Percentiles rank a stretch among this genome's conserved stretches.
These are phyloP conservation scores for Daldinia sp. DNA, from an alignment of 2,329 filamentous ascomycete genomes.

Conservation along the genomic window DNA sequence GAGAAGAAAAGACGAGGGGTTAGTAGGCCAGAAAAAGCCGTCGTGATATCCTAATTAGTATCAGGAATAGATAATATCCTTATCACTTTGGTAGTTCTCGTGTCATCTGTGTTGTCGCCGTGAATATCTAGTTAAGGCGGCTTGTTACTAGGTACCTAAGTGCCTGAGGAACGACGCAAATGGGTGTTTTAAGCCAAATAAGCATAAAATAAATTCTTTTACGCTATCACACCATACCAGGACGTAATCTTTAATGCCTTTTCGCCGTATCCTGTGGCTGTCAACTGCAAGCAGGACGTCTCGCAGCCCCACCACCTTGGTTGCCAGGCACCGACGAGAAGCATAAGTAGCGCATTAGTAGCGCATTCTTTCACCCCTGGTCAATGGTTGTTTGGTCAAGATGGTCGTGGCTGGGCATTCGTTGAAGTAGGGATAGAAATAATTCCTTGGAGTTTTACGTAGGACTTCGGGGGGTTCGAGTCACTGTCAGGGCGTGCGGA, in stretches of 20 bases:
- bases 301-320: background rate
- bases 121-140: background rate
- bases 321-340: background rate
- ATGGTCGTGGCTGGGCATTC: background rate
- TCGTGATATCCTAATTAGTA: slow-evolving; percentile 1
- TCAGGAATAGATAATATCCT: slow-evolving; percentile 3
- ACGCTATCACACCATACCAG: background rate
- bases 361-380: background rate
- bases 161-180: no score
- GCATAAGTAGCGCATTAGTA: background rate
- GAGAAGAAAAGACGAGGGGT: background rate
- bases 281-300: background rate
- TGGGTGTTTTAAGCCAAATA: no score
- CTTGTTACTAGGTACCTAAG: background rate
- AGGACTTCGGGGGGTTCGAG: slow-evolving; percentile 1
- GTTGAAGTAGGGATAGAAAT: slow-evolving; percentile 1
- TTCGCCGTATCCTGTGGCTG: background rate
- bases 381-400: background rate
- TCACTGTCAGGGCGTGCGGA: background rate
- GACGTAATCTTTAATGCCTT: background rate
- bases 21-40: background rate
- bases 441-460: slow-evolving; percentile 1
- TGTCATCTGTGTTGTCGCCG: background rate
- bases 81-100: background rate
- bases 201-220: no score